Conservation (phyloP, 2,329 filamentous ascomycete genomes). For the Calonectria pauciramosa region DNA sequence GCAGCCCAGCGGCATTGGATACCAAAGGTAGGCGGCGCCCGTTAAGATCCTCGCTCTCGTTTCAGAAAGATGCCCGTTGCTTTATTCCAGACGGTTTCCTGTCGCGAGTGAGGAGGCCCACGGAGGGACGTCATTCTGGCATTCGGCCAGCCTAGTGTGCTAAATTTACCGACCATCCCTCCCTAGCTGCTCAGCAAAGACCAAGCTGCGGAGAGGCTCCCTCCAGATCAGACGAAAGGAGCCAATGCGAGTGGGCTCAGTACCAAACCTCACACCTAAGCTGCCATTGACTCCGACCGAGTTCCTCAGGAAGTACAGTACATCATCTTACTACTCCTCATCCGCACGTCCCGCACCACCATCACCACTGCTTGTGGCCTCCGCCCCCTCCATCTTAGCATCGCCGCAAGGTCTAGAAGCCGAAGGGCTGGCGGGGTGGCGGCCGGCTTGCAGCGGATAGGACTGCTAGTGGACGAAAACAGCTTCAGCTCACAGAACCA, state of each 20-base stretch:
- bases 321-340: background rate
- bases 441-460: constrained; percentile 9
- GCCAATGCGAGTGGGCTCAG: background rate
- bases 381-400: constrained; percentile 4
- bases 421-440: constrained; percentile 3
- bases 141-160: background rate
- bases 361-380: background rate
- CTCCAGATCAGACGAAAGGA: background rate
- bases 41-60: constrained; percentile 15
- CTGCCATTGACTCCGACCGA: background rate
- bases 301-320: constrained; percentile 3
- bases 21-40: background rate
- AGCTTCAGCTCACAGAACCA: background rate
- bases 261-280: background rate
- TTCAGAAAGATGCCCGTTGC: constrained; percentile 23
- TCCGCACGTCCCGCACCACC: constrained; percentile 8
- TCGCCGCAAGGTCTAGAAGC: constrained; percentile 9
- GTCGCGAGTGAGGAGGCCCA: constrained; percentile 2
- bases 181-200: background rate
- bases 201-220: background rate
- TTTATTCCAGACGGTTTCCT: constrained; percentile 22
- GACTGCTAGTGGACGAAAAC: background rate
- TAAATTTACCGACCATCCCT: background rate
- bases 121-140: background rate
- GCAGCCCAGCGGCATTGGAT: background rate